Percentiles rank a stretch among this genome's conserved stretches.
These are phyloP conservation scores for Nemophila menziesii DNA, from an alignment of 257 asterid species.

Conservation along the genomic window DNA sequence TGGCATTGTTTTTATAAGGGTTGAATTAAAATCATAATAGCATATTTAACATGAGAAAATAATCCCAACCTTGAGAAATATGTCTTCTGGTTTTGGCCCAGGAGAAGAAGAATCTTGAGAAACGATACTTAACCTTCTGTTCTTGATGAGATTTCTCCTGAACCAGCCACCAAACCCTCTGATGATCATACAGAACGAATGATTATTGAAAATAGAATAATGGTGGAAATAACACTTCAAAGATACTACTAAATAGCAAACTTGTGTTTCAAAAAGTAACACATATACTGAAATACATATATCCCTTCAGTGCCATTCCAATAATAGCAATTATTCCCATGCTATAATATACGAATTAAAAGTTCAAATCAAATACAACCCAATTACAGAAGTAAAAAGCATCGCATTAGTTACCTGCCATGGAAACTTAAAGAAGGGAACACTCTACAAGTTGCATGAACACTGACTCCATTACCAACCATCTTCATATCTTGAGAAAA, in stretches of 20 bases:
- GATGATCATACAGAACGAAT: conserved; percentile 55
- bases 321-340: too few relatives aligned
- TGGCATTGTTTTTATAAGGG: too few relatives aligned
- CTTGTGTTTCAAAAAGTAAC: too few relatives aligned
- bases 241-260: too few relatives aligned
- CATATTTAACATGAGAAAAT: too few relatives aligned
- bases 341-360: too few relatives aligned
- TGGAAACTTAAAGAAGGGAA: conserved; percentile 22
- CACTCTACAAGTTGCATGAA: conserved; percentile 23
- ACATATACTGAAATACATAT: too few relatives aligned
- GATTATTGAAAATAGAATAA: conserved; percentile 50
- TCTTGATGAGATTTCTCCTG: conserved; percentile 58
- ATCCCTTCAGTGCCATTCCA: too few relatives aligned
- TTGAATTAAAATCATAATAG: too few relatives aligned
- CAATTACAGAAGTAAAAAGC: conserved; percentile 6
- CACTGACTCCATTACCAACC: conserved; percentile 17
- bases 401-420: conserved; percentile 53
- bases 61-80: conserved; percentile 61
- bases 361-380: conserved; percentile 11
- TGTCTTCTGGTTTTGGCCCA: conserved; percentile 38
- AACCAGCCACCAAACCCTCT: conserved; percentile 66
- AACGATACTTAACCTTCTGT: conserved; percentile 40
- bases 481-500: conserved; percentile 27
- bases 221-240: too few relatives aligned
- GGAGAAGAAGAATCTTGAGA: conserved; percentile 60